Evolutionary conservation across 2,329 filamentous ascomycete genomes (phyloP).

Genomic region (Penicillium olsonii): DNA sequence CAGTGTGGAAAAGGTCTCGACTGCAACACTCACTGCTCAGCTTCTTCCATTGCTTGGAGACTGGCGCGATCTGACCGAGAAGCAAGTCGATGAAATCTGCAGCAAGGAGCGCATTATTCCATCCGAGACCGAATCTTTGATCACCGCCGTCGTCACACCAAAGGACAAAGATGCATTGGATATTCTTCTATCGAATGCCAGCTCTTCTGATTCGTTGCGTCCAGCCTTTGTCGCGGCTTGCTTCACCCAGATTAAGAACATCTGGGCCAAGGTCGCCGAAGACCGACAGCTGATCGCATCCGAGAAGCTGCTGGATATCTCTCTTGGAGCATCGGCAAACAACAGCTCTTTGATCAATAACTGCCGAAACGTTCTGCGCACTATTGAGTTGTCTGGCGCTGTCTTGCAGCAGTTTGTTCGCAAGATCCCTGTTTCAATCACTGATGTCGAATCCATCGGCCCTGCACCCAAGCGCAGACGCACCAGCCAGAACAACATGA

Average conservation of each 20-base stretch:
- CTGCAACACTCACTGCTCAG: slow-evolving; percentile 70
- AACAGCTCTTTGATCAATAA: slow-evolving; percentile 32
- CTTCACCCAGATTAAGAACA: slow-evolving; percentile 67
- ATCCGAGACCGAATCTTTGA: slow-evolving; percentile 53
- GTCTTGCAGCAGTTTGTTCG: slow-evolving; percentile 73
- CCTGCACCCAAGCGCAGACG: slow-evolving; percentile 77
- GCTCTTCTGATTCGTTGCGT: slow-evolving; percentile 47
- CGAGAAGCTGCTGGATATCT: slow-evolving; percentile 45
- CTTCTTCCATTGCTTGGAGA: slow-evolving; percentile 73
- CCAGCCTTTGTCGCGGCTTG: slow-evolving; percentile 62
- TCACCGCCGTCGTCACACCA: slow-evolving; percentile 56
- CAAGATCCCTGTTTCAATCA: slow-evolving; percentile 68
- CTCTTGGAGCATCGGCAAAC: slow-evolving; percentile 31
- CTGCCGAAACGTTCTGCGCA: slow-evolving; percentile 68
- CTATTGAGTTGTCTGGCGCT: slow-evolving; percentile 70
- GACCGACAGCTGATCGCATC: slow-evolving; percentile 40
- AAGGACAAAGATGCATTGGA: slow-evolving; percentile 61
- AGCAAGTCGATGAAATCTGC: slow-evolving; percentile 55
- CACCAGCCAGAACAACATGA: slow-evolving; percentile 71
- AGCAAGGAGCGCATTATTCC: slow-evolving; percentile 50
- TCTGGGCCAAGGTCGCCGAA: slow-evolving; percentile 62
- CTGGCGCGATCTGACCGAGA: slow-evolving; percentile 63
- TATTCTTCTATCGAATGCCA: slow-evolving; percentile 54
- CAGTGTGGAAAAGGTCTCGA: slow-evolving; percentile 69
- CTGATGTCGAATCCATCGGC: slow-evolving; percentile 69